Percentiles rank a stretch among this genome's conserved stretches.
Evolutionary conservation across 1,284 basidiomycete species (phyloP).

Genomic region (Sanguinoderma infundibulare): DNA sequence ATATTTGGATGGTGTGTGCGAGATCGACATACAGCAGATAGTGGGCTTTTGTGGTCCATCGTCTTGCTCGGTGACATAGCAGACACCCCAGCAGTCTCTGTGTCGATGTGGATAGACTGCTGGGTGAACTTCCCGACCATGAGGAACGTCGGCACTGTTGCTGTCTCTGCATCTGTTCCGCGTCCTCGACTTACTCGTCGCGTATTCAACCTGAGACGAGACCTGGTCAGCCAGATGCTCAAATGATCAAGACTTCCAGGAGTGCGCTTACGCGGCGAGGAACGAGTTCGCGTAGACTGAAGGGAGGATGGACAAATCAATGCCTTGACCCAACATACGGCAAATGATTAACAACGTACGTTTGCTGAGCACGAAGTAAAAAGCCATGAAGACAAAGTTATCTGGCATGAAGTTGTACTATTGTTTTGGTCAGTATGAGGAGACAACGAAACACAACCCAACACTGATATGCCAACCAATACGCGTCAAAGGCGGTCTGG

Average conservation of each 20-base stretch:
- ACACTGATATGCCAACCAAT: background rate
- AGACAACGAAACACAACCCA: no score
- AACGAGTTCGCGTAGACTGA: conserved; percentile 72
- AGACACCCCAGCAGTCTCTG: conserved; percentile 18
- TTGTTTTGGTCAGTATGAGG: background rate
- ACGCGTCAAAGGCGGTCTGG: background rate
- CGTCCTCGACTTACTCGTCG: conserved; percentile 47
- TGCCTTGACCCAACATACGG: background rate
- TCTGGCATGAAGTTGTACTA: conserved; percentile 61
- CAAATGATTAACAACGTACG: conserved; percentile 38
- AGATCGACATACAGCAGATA: conserved; percentile 12
- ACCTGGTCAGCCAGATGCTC: background rate
- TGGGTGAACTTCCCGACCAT: conserved; percentile 41
- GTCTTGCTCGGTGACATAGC: conserved; percentile 12
- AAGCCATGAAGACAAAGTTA: conserved; percentile 61
- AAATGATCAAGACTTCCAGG: background rate
- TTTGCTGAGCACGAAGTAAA: conserved; percentile 69
- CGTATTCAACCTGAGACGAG: conserved; percentile 46
- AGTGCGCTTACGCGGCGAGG: conserved; percentile 58
- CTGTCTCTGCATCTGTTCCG: conserved; percentile 45
- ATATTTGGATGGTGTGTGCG: background rate
- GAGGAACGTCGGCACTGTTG: conserved; percentile 46
- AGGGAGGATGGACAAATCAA: background rate
- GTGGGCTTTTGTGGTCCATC: conserved; percentile 10
- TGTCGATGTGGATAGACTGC: conserved; percentile 17